Evolutionary conservation across 2,329 filamentous ascomycete genomes (phyloP), one percentile per base, ranked within the genome.

Genomic region (Fonsecaea pedrosoi): DNA sequence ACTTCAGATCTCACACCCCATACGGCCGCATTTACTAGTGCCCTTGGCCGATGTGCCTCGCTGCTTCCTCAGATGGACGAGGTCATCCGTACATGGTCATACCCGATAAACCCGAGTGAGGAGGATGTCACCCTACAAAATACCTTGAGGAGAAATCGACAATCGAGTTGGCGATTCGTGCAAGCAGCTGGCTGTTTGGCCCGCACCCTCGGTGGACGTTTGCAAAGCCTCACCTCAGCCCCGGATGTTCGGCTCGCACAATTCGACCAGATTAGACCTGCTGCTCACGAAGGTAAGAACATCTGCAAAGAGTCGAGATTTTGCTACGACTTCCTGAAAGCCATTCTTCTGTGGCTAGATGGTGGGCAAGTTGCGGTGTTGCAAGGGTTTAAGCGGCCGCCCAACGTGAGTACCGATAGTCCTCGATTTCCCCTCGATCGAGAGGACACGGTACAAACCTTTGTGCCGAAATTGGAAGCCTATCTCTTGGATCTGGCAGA

Each of bases 261-360:
- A 54, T 87, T 87, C 70, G 74, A 79, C n/a, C 77, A 79, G 21
- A 83, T 87, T 32, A 76, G 76, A 50, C 81, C 82, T 18, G 82
- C 84, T 0, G 76, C 80, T 55, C 76, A 78, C 25, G 79, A 85
- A 73, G 70, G 68, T 54, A 72, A 62, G 62, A 67, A 66, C 30
- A 75, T 82, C 70, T 73, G 81, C 21, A 73, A 79, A 12, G 70
- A 71, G 7, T 77, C 80, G 21, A 81, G 86, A 54, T 89, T 89
- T 73, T 82, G 82, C n/a, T 89, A 88, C 71, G 87, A 89, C 70
- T 89, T 90, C 70, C 71, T 89, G 32, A 88, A 86, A 73, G 86
- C 87, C 0, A 87, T 89, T 53, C 73, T 88, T 2, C 78, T 89
- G 0, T 90, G 87, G 85, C 77, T 89, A 1, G 85, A 87, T 62